Base-by-base conservation (phyloP, 495 filamentous ascomycete species). In the Lepidopterella palustris region DNA sequence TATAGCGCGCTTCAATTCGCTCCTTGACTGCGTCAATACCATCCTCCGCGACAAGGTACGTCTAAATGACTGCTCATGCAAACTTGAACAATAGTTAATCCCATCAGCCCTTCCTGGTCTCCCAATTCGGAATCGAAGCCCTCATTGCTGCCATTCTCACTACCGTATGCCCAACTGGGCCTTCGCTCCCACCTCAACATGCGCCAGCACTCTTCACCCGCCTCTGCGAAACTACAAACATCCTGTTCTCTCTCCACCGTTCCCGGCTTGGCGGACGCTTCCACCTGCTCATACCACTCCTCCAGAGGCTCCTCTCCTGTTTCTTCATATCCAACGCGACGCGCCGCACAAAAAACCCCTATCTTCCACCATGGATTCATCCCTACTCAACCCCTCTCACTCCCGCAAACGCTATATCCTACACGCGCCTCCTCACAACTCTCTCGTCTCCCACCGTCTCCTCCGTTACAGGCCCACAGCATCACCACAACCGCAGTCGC, bases 361-460 rank as follows among this genome's bases (percentile, higher is more conserved):
- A 54, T 8, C 72, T 72, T 18, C 77, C 76, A 10, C 73, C 72
- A 55, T 84, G 77, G 79, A 72, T 80, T 23, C 60, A 74, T 64
- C 61, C 77, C 63, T 63, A 18, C 50, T 55, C 57, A 76, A 59
- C 49, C 56, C 73, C 28, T 55, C 73, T 72, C 18, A 58, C 60
- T 10, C 73, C 80, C 29, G 69, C 71, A 1, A 80, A 90, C 57
- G 86, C 86, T 4, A 73, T 78, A 40, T 76, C 78, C 26, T 90
- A 84, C 70, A 77, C 87, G 5, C 83, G 89, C 4, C 79, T 95
- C 25, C 75, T 96, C 28, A 87, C 84, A 5, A 78, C 87, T 3
- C 80, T 95, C 54, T 90, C 87, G 70, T 86, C 92, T 55, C 91
- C 91, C 13, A 87, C 84, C 13, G 81, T 82, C 15, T 90, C 85